Base-by-base conservation (phyloP, 768 basidiomycete species). In the Fistulinella prunicolor region DNA sequence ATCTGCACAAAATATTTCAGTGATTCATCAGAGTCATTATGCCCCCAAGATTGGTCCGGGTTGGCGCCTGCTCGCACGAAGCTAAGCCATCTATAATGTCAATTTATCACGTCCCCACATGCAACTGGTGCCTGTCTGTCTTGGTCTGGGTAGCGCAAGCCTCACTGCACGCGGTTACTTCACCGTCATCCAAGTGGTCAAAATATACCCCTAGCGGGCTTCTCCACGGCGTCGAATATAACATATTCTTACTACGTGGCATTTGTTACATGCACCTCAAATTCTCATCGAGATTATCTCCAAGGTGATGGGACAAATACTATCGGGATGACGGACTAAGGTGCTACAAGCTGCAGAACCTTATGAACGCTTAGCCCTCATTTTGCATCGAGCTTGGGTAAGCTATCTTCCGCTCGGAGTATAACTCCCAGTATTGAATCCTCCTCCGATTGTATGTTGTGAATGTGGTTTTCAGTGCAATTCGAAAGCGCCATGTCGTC, bases 401-500 rank as follows among this genome's bases (percentile, higher is more conserved):
- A 6, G 58, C 47, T 35, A n/a, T n/a, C 26, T 45, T 24, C 22
- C 21, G 16, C 26, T 23, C 17, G 23, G 22, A 22, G 20, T 34
- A 9, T 21, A 17, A 28, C 28, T 3, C 13, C 42, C 22, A 1
- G 12, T 21, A 9, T 19, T 48, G 13, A 50, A 10, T 10, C 9
- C 2, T 28, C 16, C 3, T 13, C 10, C 16, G 23, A n/a, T n/a
- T 28, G 12, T 50, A 83, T n/a, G 83, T 80, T 49, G 80, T 80
- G 0, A 70, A 73, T 44, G 62, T 70, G 36, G 70, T 85, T 20
- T 78, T 82, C 29, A 56, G 62, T 14, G 56, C 69, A 46, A 77
- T 85, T 38, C 69, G 65, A 4, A 65, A 69, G 19, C 77, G 76
- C n/a, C 68, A 67, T 17, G 50, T 61, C 9, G 77, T 86, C 26